Percentiles rank a stretch among this genome's conserved stretches.
These are phyloP conservation scores for Xylaria castorea DNA, from an alignment of 495 filamentous ascomycete genomes.

Conservation along the genomic window DNA sequence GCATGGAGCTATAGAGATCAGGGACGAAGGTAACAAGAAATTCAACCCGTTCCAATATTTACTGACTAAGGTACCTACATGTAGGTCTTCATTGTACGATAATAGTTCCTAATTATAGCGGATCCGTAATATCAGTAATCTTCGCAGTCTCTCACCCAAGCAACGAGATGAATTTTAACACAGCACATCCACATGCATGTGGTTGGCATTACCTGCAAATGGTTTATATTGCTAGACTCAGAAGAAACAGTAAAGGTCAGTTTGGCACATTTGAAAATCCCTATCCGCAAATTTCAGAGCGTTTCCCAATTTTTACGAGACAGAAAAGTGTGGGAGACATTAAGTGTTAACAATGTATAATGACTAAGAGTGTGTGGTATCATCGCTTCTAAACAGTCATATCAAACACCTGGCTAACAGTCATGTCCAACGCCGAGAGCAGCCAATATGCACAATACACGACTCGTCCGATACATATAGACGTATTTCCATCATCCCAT, in stretches of 20 bases:
- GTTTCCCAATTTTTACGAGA: neutral
- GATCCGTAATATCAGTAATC: neutral
- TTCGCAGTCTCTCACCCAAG: neutral
- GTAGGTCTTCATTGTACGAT: neutral
- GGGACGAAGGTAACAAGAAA: neutral
- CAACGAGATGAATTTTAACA: neutral
- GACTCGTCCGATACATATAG: slow-evolving; percentile 1
- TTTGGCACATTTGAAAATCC: neutral
- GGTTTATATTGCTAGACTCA: neutral
- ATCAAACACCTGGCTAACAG: slow-evolving; percentile 17
- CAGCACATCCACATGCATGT: neutral
- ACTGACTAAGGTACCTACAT: too few relatives aligned
- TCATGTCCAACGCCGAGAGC: slow-evolving; percentile 28
- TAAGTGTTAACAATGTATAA: slow-evolving; percentile 20
- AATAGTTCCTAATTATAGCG: neutral
- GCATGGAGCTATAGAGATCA: neutral
- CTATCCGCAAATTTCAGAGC: neutral
- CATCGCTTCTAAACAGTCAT: slow-evolving; percentile 41
- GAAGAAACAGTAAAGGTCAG: neutral
- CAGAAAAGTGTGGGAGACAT: neutral
- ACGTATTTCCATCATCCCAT: neutral
- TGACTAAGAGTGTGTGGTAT: slow-evolving; percentile 37
- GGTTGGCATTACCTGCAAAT: neutral
- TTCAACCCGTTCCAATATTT: neutral
- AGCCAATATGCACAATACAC: slow-evolving; percentile 19